Evolutionary conservation across 1,139 yeast genomes (phyloP), one percentile per base, ranked within the genome.

Genomic region (Kurtzmaniella quercitrusa): DNA sequence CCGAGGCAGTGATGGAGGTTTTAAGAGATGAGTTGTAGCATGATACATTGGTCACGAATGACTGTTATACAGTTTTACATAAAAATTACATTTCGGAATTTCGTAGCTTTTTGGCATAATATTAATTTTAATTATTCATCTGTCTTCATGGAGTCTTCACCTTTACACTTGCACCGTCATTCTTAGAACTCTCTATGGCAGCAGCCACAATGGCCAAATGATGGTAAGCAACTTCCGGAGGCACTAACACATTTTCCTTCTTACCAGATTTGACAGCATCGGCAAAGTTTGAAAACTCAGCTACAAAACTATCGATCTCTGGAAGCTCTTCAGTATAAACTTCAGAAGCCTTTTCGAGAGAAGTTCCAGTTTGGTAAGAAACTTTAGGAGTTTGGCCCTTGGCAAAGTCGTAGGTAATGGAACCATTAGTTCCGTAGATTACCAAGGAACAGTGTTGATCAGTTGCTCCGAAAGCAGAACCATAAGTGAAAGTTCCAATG

Each of bases 181-280:
- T 65, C 36, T 72, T 60, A 34, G 89, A 78, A 46, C 94, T 83
- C 49, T 84, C 83, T 38, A 91, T 65, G 48, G 88, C 86, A 36
- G 96, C 97, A 43, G 80, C 94, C 46, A 91, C 80, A 53, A 88
- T 78, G 8, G 96, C 96, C 63, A 89, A 79, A 61, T 91, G 97
- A 63, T 89, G 96, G 80, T 85, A 89, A 9, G 95, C 89, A 48
- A 71, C 75, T 49, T 78, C 82, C 18, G 96, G 95, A 15, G 82
- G 72, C 33, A 82, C 78, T 36, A 64, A 66, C 42, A 87, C 64
- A 44, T 75, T 51, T 2, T 72, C 60, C 64, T 84, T 85, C 60
- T 88, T 88, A 48, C 82, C 79, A 44, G 75, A 67, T 14, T 55
- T 54, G 20, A 88, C 81, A 15, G 95, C 89, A 43, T 83, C 80